Base-by-base conservation (phyloP, 2,329 filamentous ascomycete species). In the Sphaceloma murrayae region DNA sequence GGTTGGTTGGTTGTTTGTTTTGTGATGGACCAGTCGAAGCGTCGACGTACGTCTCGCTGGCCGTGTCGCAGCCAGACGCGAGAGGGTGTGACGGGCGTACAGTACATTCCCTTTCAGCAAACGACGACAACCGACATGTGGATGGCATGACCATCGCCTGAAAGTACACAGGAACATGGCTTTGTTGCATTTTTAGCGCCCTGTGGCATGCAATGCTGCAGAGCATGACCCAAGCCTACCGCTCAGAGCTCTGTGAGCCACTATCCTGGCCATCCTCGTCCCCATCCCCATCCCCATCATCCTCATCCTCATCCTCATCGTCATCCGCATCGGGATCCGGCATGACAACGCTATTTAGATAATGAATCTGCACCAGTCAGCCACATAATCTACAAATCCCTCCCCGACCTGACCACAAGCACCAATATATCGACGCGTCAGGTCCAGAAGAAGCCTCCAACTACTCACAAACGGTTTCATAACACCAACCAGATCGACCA, bases 381-480 rank as follows among this genome's bases (percentile, higher is more conserved):
- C 42, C 30, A 45, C 30, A 9, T 14, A 27, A 19, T 11, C 10
- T 11, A 14, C 34, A 8, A 9, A 14, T 30, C 9, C 30, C 5
- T 13, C 19, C 10, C 34, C 14, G 34, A 7, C 31, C 6, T 6
- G 6, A 33, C 8, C 8, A n/a, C n/a, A n/a, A n/a, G n/a, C n/a
- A n/a, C n/a, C n/a, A n/a, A n/a, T n/a, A n/a, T n/a, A 33, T 33
- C 14, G 11, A 33, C 11, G 16, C 31, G 16, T 13, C 22, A 9
- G 10, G 29, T 13, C 16, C 16, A 13, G 22, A 26, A 14, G 22
- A 32, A 11, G 34, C 7, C 13, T 43, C 48, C 49, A 51, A 40
- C 11, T 48, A 75, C 84, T 81, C 67, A 93, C 86, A 67, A 89
- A 94, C 31, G 80, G 80, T 50, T 78, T 77, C 73, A 94, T 75